phyloP scores from a whole-genome alignment of 257 asterid genomes.

The Avicennia marina region DNA sequence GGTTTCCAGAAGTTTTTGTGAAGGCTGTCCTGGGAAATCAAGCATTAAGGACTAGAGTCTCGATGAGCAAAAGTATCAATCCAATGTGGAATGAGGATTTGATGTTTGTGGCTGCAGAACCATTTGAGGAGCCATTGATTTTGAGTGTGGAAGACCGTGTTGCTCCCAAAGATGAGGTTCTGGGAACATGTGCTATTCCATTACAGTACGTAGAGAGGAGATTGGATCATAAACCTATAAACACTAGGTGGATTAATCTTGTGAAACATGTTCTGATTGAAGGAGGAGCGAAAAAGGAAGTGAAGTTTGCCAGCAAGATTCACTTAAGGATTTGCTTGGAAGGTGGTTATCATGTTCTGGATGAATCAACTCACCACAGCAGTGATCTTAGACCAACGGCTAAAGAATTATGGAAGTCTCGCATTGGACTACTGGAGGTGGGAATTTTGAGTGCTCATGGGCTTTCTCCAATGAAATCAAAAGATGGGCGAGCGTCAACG shows the following conservation, averaged over 20 bases:
- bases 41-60: conserved; percentile 45
- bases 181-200: conserved; percentile 56
- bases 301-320: conserved; percentile 63
- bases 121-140: conserved; percentile 64
- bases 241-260: conserved; percentile 61
- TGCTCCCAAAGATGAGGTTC: conserved; percentile 57
- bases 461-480: conserved; percentile 59
- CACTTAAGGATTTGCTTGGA: conserved; percentile 59
- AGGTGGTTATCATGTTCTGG: conserved; percentile 79
- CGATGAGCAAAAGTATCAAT: conserved; percentile 49
- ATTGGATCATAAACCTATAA: conserved; percentile 49
- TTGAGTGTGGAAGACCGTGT: conserved; percentile 67
- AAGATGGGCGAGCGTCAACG: conserved; percentile 48
- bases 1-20: conserved; percentile 62
- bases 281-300: conserved; percentile 56
- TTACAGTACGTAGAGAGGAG: conserved; percentile 52
- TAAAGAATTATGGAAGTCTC: conserved; percentile 56
- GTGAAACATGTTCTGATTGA: conserved; percentile 50
- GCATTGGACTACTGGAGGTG: conserved; percentile 66
- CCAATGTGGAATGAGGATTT: conserved; percentile 83
- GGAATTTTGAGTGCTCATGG: conserved; percentile 59
- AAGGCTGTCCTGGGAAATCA: conserved; percentile 66
- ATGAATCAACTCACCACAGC: conserved; percentile 68
- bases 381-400: conserved; percentile 73
- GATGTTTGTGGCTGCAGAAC: conserved; percentile 82